Evolutionary conservation across 805 yeast species (phyloP).

Genomic region (Metschnikowia bowlesiae): DNA sequence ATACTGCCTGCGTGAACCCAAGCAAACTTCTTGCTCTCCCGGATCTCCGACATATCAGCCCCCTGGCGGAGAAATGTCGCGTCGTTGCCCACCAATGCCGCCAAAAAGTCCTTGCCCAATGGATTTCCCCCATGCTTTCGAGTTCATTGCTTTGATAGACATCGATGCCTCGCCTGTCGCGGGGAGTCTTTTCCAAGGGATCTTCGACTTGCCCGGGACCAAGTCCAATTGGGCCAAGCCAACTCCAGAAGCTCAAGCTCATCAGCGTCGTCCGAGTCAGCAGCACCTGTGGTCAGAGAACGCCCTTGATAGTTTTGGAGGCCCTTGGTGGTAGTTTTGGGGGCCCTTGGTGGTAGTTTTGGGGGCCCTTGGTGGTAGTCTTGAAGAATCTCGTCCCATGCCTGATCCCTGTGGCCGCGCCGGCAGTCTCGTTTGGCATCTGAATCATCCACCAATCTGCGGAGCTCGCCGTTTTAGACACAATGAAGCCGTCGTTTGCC

Average conservation of each 20-base stretch:
- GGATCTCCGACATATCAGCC: constrained; percentile 51
- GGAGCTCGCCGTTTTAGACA: constrained; percentile 13
- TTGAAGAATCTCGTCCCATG: too few relatives aligned
- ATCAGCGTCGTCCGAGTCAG: constrained; percentile 35
- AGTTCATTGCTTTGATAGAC: constrained; percentile 48
- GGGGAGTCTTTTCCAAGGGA: constrained; percentile 41
- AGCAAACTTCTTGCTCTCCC: constrained; percentile 43
- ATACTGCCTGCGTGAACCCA: constrained; percentile 30
- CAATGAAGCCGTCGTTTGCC: constrained; percentile 45
- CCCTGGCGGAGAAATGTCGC: constrained; percentile 29
- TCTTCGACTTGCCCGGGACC: constrained; percentile 25
- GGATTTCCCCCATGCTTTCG: constrained; percentile 30
- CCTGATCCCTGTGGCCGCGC: constrained; percentile 70
- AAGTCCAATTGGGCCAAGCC: constrained; percentile 25
- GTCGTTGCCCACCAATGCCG: constrained; percentile 20
- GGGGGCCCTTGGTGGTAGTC: constrained; percentile 25
- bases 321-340: too few relatives aligned
- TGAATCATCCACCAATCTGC: constrained; percentile 40
- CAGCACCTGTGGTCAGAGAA: constrained; percentile 7
- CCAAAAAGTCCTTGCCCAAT: constrained; percentile 23
- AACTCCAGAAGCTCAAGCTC: constrained; percentile 38
- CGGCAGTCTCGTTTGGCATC: constrained; percentile 76
- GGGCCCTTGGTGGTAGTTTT: constrained; percentile 25
- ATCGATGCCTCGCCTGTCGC: constrained; percentile 70
- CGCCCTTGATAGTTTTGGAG: constrained; percentile 24